These are phyloP conservation scores for Conoideocrella luteorostrata DNA, from an alignment of 2,329 filamentous ascomycete genomes.

Conservation along the genomic window DNA sequence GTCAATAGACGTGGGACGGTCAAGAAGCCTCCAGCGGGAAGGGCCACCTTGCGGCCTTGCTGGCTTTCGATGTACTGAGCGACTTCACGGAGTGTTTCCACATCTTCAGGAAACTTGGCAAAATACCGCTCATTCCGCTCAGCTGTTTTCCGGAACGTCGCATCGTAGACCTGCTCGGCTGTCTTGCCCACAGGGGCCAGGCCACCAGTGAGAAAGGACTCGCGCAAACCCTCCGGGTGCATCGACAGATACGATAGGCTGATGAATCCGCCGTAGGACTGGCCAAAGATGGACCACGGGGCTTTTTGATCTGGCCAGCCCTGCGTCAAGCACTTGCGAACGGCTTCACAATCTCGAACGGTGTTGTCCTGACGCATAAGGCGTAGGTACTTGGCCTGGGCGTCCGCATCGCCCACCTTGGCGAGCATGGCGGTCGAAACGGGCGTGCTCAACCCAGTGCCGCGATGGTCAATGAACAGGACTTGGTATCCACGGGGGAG, in stretches of 20 bases:
- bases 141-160: constrained; percentile 62
- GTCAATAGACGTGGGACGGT: constrained; percentile 71
- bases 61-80: constrained; percentile 53
- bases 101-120: constrained; percentile 76
- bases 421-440: constrained; percentile 68
- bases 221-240: constrained; percentile 68
- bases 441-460: constrained; percentile 78
- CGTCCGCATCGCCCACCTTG: constrained; percentile 31
- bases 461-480: constrained; percentile 83
- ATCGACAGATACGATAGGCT: constrained; percentile 77
- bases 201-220: constrained; percentile 80
- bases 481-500: constrained; percentile 79
- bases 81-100: constrained; percentile 59
- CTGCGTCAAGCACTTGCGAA: constrained; percentile 66
- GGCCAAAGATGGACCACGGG: constrained; percentile 82
- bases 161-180: constrained; percentile 68
- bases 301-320: constrained; percentile 63
- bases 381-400: constrained; percentile 75
- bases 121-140: constrained; percentile 77
- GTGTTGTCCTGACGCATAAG: constrained; percentile 86
- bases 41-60: constrained; percentile 46
- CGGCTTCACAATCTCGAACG: constrained; percentile 81
- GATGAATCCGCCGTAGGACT: constrained; percentile 90
- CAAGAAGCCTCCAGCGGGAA: constrained; percentile 68
- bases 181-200: constrained; percentile 67